Percentiles rank a stretch among this genome's conserved stretches.
Conservation (phyloP, 2,329 filamentous ascomycete genomes). For the Pseudopithomyces chartarum region DNA sequence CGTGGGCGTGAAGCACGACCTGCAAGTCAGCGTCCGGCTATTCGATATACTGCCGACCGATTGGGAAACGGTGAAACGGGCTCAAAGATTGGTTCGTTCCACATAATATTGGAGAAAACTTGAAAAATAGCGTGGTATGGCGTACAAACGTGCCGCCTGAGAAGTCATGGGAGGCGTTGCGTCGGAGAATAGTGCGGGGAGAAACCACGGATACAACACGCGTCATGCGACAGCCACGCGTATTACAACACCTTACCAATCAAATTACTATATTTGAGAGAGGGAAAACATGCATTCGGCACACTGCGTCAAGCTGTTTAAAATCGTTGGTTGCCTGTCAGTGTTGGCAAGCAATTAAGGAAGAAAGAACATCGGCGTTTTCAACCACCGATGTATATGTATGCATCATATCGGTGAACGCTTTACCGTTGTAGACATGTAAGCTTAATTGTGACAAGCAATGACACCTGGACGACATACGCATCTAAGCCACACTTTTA, state of each 20-base stretch:
- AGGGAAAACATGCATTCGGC: too few species aligned
- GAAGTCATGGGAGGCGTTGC: background rate
- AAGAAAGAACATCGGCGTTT: background rate
- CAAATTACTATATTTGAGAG: background rate
- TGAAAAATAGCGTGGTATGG: background rate
- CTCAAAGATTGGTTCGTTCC: background rate
- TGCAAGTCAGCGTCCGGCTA: background rate
- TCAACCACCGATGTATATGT: too few species aligned
- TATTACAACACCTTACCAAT: background rate
- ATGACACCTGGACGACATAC: too few species aligned
- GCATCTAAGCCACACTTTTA: too few species aligned
- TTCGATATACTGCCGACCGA: background rate
- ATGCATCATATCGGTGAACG: too few species aligned
- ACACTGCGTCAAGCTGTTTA: too few species aligned
- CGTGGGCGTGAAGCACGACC: background rate
- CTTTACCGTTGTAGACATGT: too few species aligned
- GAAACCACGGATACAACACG: background rate
- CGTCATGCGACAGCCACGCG: constrained; percentile 5
- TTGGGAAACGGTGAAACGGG: background rate
- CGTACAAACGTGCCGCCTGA: background rate
- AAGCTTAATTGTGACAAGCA: too few species aligned
- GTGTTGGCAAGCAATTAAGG: background rate
- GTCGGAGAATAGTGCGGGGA: constrained; percentile 8
- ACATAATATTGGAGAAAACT: background rate
- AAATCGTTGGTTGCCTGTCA: too few species aligned